Evolutionary conservation across 352 stramenopile genomes (phyloP), one percentile per base, ranked within the genome.

Genomic region (Pythium phragmiticola): DNA sequence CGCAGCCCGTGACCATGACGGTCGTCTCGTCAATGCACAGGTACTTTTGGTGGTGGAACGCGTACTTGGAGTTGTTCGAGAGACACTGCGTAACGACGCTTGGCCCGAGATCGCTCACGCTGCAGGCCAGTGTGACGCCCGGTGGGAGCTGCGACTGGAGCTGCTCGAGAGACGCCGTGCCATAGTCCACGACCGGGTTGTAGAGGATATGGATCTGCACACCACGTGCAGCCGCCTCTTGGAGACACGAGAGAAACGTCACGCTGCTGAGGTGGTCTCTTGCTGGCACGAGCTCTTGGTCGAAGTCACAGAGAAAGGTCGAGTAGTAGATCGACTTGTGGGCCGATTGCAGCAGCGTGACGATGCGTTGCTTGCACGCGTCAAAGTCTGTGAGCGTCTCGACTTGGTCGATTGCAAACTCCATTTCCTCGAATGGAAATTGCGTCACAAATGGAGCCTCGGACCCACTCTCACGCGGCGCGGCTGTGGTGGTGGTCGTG

Each of bases 11-110:
- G 36, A 90, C 84, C 81, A 92, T 89, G 56, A 92, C 57, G 2
- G 58, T 70, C 33, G 70, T 50, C 26, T 83, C 81, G 57, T 92
- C 81, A 36, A 89, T 57, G 37, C 79, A 90, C 39, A 92, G 42
- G 48, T 92, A 92, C 70, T 92, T 92, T 54, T 90, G 84, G 60
- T 92, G 84, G 53, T 92, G 84, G 68, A 92, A 92, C 33, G 78
- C 84, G 63, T 92, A 92, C 48, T 82, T 83, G 21, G 81, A 89
- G 60, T 92, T 92, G 71, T 90, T 90, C 37, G 84, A 92, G 57
- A 88, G 57, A 39, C 53, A 50, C 39, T 71, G 28, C 26, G 73
- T 80, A 33, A 73, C 49, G 7, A 73, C 36, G 42, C 63, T 80
- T 21, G 83, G 83, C 4, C 83, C 83, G 3, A 90, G 57, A 60